Percentiles rank a stretch among this genome's conserved stretches.
Evolutionary conservation across 2,329 filamentous ascomycete genomes (phyloP).

Genomic region (Verticillium longisporum): DNA sequence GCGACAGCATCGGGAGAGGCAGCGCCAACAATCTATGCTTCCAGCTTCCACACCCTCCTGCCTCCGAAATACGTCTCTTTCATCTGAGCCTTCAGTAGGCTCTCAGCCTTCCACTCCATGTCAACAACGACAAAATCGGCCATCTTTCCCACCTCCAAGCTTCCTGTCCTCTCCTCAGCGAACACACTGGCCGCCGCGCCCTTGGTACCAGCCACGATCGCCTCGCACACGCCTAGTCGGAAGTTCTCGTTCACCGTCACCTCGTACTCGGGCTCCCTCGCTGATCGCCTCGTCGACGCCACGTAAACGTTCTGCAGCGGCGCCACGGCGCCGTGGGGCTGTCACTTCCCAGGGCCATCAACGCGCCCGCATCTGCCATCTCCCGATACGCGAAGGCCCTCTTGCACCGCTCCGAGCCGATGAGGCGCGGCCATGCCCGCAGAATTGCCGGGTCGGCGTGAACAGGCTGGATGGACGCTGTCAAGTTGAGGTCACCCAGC

Average conservation of each 20-base stretch:
- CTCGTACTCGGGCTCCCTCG: conserved; percentile 30
- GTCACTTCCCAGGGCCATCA: conserved; percentile 43
- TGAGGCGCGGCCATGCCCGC: conserved; percentile 45
- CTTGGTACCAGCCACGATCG: conserved; percentile 36
- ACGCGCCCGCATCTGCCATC: conserved; percentile 41
- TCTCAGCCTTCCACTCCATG: conserved; percentile 36
- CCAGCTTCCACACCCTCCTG: conserved; percentile 20
- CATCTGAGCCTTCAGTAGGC: conserved; percentile 32
- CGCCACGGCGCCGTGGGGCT: conserved; percentile 44
- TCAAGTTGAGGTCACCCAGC: conserved; percentile 44
- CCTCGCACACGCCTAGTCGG: conserved; percentile 36
- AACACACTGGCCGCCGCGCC: conserved; percentile 44
- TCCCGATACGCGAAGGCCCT: conserved; percentile 52
- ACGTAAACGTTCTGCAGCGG: conserved; percentile 43
- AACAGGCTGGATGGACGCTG: conserved; percentile 41
- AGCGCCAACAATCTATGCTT: not conserved
- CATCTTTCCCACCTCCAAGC: conserved; percentile 36
- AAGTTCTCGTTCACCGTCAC: conserved; percentile 39
- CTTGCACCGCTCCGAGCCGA: conserved; percentile 40
- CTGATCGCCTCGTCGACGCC: conserved; percentile 42
- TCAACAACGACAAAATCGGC: conserved; percentile 48
- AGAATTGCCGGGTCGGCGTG: conserved; percentile 48
- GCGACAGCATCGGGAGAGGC: not conserved
- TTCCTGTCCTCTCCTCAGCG: conserved; percentile 39
- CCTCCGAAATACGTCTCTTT: conserved; percentile 42